Conservation (phyloP, 2,329 filamentous ascomycete genomes). For the Dactylonectria estremocensis region DNA sequence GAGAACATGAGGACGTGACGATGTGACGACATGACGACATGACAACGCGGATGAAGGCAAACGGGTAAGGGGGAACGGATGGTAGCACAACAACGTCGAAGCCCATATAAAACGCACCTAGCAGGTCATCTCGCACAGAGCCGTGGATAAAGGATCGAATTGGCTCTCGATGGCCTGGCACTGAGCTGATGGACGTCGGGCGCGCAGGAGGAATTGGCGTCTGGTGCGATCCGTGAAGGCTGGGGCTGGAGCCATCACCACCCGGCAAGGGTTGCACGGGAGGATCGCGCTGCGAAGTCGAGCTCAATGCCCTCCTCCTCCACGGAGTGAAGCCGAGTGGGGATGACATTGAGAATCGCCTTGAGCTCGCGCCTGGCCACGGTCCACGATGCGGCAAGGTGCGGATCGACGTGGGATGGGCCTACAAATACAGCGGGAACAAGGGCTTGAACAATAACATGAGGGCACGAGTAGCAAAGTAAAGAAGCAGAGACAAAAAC, state of each 20-base stretch:
- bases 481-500: slow-evolving; percentile 23
- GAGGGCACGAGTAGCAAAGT: slow-evolving; percentile 9
- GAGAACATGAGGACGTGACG: slow-evolving; percentile 7
- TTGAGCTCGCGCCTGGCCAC: slow-evolving; percentile 31
- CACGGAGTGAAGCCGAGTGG: slow-evolving; percentile 65
- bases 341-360: slow-evolving; percentile 60
- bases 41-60: slow-evolving; percentile 10
- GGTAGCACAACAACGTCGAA: neutral
- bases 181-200: slow-evolving; percentile 58
- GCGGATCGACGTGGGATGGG: slow-evolving; percentile 33
- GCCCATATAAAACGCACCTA: slow-evolving; percentile 59
- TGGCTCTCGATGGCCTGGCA: slow-evolving; percentile 70
- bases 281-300: slow-evolving; percentile 51
- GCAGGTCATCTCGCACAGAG: slow-evolving; percentile 70
- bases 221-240: slow-evolving; percentile 38
- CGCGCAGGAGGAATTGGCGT: slow-evolving; percentile 47
- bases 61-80: neutral
- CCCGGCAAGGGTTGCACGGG: slow-evolving; percentile 38
- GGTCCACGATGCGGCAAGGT: slow-evolving; percentile 35
- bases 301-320: slow-evolving; percentile 60
- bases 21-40: neutral
- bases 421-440: slow-evolving; percentile 42
- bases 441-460: neutral
- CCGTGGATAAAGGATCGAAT: slow-evolving; percentile 81
- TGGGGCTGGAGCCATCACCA: slow-evolving; percentile 48